These are phyloP conservation scores for Marasmius fiardii DNA, from an alignment of 1,284 basidiomycete species.

Conservation along the genomic window DNA sequence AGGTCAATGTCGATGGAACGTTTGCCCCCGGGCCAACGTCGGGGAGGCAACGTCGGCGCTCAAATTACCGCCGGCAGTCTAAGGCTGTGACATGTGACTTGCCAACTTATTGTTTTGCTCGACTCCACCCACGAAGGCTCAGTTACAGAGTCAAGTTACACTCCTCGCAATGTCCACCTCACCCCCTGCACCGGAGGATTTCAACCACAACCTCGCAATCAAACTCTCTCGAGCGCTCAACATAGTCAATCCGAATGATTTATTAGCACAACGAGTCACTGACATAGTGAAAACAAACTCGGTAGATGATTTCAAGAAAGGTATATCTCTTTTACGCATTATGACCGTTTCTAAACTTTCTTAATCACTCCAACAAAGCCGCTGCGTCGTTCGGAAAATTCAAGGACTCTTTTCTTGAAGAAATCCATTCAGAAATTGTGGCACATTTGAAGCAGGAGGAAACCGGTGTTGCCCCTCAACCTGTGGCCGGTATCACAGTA, in stretches of 20 bases:
- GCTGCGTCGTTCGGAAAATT: conserved; percentile 86
- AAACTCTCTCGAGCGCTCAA: conserved; percentile 80
- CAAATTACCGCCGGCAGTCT: no score
- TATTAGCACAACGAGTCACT: conserved; percentile 74
- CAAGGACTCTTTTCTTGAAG: conserved; percentile 51
- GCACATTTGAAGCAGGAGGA: conserved; percentile 66
- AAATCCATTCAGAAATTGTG: conserved; percentile 49
- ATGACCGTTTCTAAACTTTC: not conserved
- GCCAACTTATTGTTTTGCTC: not conserved
- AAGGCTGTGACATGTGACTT: no score
- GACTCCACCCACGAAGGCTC: not conserved
- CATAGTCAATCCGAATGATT: conserved; percentile 77
- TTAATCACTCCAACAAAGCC: conserved; percentile 36
- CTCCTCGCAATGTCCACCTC: not conserved
- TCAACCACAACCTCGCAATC: conserved; percentile 76
- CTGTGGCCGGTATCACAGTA: conserved; percentile 73
- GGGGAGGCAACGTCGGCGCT: no score
- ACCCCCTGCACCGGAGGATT: conserved; percentile 31
- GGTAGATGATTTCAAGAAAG: conserved; percentile 60
- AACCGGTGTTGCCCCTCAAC: conserved; percentile 49
- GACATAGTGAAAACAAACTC: conserved; percentile 75
- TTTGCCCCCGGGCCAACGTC: no score
- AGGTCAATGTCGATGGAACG: no score
- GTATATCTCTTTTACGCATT: conserved; percentile 22
- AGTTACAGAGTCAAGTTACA: not conserved